These are phyloP conservation scores for Nakazawaea holstii DNA, from an alignment of 805 yeast species.

Conservation along the genomic window DNA sequence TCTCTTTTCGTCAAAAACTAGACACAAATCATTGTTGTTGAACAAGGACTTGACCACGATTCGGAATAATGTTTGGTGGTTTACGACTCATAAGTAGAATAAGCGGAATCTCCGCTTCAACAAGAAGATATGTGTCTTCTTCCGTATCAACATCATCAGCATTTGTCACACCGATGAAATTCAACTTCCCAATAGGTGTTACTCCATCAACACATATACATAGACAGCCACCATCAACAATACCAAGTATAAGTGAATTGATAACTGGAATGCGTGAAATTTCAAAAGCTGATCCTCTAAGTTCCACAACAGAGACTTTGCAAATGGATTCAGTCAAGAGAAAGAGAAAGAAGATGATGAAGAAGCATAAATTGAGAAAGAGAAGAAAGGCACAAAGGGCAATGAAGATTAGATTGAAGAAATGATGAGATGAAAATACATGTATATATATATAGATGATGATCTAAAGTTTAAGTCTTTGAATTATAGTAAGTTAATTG, in stretches of 20 bases:
- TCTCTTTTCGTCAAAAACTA: no score
- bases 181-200: no score
- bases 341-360: conserved; percentile 92
- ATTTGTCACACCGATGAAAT: no score
- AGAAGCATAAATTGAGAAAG: conserved; percentile 94
- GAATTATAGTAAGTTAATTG: no score
- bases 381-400: conserved; percentile 93
- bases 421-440: conserved; percentile 12
- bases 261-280: not conserved
- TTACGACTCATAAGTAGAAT: not conserved
- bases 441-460: not conserved
- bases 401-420: conserved; percentile 62
- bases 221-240: not conserved
- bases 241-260: conserved; percentile 5
- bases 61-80: not conserved
- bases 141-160: not conserved
- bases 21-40: no score
- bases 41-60: no score
- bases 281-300: not conserved
- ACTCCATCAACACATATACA: not conserved
- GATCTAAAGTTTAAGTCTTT: no score
- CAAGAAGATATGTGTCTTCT: not conserved
- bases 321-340: conserved; percentile 67
- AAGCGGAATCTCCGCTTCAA: not conserved
- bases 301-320: conserved; percentile 18